Conservation (phyloP, 2,329 filamentous ascomycete genomes). For the Sclerotinia nivalis region DNA sequence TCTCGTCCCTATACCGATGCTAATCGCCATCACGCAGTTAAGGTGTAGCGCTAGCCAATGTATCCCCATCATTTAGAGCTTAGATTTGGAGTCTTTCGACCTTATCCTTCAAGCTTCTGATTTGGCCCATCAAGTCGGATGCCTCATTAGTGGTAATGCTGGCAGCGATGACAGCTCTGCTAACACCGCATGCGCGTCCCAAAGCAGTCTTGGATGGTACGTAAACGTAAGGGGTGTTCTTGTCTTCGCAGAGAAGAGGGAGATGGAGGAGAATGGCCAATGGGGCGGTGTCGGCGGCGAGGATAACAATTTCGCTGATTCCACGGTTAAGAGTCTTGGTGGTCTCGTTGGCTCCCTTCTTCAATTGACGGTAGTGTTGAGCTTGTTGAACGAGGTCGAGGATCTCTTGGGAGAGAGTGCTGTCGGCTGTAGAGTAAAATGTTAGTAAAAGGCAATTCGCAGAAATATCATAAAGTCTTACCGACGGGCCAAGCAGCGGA, state of each 20-base stretch:
- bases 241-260: conserved; percentile 83
- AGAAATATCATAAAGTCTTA: conserved; percentile 45
- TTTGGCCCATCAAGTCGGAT: conserved; percentile 83
- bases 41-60: conserved; percentile 22
- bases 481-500: conserved; percentile 36
- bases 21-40: conserved; percentile 19
- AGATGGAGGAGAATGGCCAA: conserved; percentile 87
- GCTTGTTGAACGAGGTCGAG: conserved; percentile 71
- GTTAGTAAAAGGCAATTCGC: conserved; percentile 39
- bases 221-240: conserved; percentile 72
- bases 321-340: conserved; percentile 92
- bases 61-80: conserved; percentile 33
- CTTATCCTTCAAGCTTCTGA: conserved; percentile 88
- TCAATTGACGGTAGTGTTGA: conserved; percentile 68
- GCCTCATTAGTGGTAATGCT: conserved; percentile 92
- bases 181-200: conserved; percentile 87
- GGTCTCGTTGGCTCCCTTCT: conserved; percentile 85
- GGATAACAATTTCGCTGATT: conserved; percentile 83
- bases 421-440: conserved; percentile 65
- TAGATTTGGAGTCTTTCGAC: conserved; percentile 95
- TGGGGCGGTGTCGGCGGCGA: conserved; percentile 85
- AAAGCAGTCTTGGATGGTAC: conserved; percentile 80
- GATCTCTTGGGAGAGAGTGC: conserved; percentile 75
- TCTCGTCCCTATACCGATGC: background rate
- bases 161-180: conserved; percentile 80